Conservation (phyloP, 345 rosid genomes). For the Hibiscus mutabilis region DNA sequence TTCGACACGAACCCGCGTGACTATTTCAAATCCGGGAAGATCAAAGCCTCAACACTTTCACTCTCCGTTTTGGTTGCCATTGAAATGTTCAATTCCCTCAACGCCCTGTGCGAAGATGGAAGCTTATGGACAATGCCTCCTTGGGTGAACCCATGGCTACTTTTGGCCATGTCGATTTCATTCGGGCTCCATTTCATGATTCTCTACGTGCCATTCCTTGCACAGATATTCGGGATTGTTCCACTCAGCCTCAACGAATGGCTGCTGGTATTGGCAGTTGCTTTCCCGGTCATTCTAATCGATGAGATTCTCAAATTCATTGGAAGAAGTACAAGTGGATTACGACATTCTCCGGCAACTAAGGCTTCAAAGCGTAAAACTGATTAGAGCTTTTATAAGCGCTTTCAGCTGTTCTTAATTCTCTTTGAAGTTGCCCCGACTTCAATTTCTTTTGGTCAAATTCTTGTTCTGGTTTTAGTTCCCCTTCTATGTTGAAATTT, state of each 20-base stretch:
- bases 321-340: background rate
- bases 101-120: constrained; percentile 86
- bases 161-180: constrained; percentile 71
- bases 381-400: background rate
- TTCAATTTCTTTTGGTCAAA: background rate
- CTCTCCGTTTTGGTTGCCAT: constrained; percentile 89
- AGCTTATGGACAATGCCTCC: constrained; percentile 92
- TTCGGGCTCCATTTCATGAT: constrained; percentile 84
- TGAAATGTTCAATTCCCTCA: constrained; percentile 95
- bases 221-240: constrained; percentile 71
- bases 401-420: background rate
- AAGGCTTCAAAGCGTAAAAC: background rate
- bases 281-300: constrained; percentile 76
- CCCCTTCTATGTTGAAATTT: no score
- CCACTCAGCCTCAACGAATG: constrained; percentile 85
- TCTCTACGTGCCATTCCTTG: constrained; percentile 79
- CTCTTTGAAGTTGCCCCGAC: background rate
- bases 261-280: constrained; percentile 71
- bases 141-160: constrained; percentile 90
- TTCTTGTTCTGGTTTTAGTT: no score
- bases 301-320: constrained; percentile 61
- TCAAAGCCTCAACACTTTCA: constrained; percentile 85
- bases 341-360: background rate
- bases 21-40: constrained; percentile 73
- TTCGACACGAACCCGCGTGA: constrained; percentile 72